phyloP scores from a whole-genome alignment of 306 rosid genomes.

The Ormosia emarginata region DNA sequence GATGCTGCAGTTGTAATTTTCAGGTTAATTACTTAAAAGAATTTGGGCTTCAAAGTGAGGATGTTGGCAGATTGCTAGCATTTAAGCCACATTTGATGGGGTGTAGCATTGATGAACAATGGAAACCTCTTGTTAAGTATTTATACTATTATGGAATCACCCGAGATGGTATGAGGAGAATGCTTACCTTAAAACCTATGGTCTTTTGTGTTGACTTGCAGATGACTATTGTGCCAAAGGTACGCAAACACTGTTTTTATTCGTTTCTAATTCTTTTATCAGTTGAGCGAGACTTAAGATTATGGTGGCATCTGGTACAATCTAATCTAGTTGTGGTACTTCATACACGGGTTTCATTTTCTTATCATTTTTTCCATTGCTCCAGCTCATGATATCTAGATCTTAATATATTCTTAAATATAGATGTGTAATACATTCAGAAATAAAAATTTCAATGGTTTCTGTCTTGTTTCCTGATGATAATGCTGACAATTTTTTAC shows the following conservation, averaged over 20 bases:
- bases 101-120: constrained; percentile 79
- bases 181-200: constrained; percentile 79
- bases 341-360: not conserved
- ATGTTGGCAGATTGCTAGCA: constrained; percentile 77
- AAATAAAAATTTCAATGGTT: constrained; percentile 4
- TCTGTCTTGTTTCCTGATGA: constrained; percentile 12
- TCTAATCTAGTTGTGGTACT: not conserved
- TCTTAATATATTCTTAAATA: constrained; percentile 7
- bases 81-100: constrained; percentile 88
- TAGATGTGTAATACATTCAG: not conserved
- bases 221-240: constrained; percentile 83
- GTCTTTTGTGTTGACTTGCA: constrained; percentile 77
- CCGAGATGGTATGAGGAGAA: constrained; percentile 88
- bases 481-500: constrained; percentile 13
- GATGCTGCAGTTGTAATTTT: constrained; percentile 21
- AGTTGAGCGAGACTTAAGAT: not conserved
- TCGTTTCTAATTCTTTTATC: not conserved
- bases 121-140: constrained; percentile 92
- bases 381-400: not conserved
- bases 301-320: constrained; percentile 1
- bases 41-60: constrained; percentile 71
- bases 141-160: constrained; percentile 76
- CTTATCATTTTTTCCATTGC: constrained; percentile 6
- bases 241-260: constrained; percentile 26
- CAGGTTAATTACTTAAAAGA: constrained; percentile 88